phyloP scores from a whole-genome alignment of 805 yeast genomes.

The Teunomyces barrocoloradensis region DNA sequence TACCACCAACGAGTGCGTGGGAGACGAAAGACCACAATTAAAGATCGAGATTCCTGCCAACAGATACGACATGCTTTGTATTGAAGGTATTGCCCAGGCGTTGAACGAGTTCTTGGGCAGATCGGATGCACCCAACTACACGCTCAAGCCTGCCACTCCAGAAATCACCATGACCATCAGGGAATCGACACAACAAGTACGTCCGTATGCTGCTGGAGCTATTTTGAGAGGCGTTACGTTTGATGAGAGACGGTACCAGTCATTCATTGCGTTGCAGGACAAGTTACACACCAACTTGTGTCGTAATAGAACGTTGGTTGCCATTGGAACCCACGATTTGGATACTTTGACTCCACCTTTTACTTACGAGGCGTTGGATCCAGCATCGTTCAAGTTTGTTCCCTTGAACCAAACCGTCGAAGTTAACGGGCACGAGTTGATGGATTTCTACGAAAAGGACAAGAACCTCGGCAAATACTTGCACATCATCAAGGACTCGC shows the following conservation, averaged over 20 bases:
- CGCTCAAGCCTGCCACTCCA: conserved; percentile 59
- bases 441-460: conserved; percentile 89
- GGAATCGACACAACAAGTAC: conserved; percentile 65
- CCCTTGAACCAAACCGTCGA: conserved; percentile 71
- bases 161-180: conserved; percentile 66
- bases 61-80: conserved; percentile 96
- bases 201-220: conserved; percentile 97
- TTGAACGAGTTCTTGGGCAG: conserved; percentile 86
- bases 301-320: conserved; percentile 95
- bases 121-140: conserved; percentile 61
- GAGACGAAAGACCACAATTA: conserved; percentile 91
- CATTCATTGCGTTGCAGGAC: conserved; percentile 94
- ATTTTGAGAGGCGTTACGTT: conserved; percentile 79
- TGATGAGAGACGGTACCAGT: conserved; percentile 82
- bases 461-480: conserved; percentile 86
- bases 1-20: conserved; percentile 70
- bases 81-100: conserved; percentile 96
- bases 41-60: conserved; percentile 98
- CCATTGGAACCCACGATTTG: conserved; percentile 97
- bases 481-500: conserved; percentile 82
- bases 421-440: conserved; percentile 72
- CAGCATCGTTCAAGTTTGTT: conserved; percentile 67
- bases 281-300: conserved; percentile 93
- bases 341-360: conserved; percentile 80
- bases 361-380: conserved; percentile 81